Conservation (phyloP, 2,329 filamentous ascomycete genomes). For the Microcyclosporella mali region DNA sequence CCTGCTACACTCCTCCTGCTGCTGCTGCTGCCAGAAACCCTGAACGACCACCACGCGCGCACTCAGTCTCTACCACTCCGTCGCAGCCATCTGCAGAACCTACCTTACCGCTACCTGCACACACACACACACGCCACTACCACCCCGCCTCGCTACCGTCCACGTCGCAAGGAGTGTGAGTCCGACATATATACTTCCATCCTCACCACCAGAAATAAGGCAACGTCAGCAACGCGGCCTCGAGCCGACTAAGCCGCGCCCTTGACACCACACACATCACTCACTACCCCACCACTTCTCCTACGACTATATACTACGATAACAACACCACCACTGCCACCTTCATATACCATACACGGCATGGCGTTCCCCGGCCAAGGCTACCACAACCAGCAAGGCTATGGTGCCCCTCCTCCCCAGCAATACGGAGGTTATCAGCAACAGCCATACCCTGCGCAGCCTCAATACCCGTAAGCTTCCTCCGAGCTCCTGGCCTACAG, state of each 20-base stretch:
- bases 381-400: constrained; percentile 25
- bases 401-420: constrained; percentile 10
- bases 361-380: constrained; percentile 26
- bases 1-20: too few relatives aligned
- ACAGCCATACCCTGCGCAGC: not conserved
- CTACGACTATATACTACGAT: not conserved
- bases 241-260: constrained; percentile 5
- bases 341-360: constrained; percentile 22
- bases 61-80: not conserved
- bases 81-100: not conserved
- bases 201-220: not conserved
- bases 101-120: too few relatives aligned
- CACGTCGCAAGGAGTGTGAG: not conserved
- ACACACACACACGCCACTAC: too few relatives aligned
- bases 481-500: not conserved
- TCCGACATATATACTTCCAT: constrained; percentile 4
- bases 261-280: not conserved
- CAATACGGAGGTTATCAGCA: constrained; percentile 3
- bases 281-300: not conserved
- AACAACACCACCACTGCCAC: not conserved
- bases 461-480: constrained; percentile 11
- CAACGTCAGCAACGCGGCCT: constrained; percentile 8
- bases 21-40: too few relatives aligned
- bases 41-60: not conserved
- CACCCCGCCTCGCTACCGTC: not conserved